These are phyloP conservation scores for Tulasnella sp. DNA, from an alignment of 768 basidiomycete genomes.

Conservation along the genomic window DNA sequence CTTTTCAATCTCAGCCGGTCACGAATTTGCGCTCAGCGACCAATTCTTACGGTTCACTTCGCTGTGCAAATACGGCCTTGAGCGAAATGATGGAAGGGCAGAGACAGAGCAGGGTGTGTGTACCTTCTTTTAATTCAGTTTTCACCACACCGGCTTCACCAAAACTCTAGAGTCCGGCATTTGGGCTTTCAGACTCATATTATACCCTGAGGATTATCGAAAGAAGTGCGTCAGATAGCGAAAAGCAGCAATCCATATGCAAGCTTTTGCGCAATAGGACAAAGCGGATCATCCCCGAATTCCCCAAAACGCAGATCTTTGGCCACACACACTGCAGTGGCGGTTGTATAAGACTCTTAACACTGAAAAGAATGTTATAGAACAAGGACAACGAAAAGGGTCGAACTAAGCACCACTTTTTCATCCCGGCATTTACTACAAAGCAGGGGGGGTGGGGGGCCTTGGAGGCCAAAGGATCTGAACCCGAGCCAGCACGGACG, in stretches of 20 bases:
- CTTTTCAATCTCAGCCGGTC: not conserved
- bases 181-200: not conserved
- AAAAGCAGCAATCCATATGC: not conserved
- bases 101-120: not conserved
- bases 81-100: not conserved
- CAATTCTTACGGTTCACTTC: not conserved
- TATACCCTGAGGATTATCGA: not conserved
- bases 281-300: not conserved
- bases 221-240: not conserved
- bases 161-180: not conserved
- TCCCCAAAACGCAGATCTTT: not conserved
- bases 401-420: not conserved
- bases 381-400: not conserved
- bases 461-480: not conserved
- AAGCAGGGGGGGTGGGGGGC: not conserved
- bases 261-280: not conserved
- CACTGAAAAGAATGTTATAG: not conserved
- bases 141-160: not conserved
- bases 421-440: not conserved
- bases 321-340: not conserved
- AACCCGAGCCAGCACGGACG: not conserved
- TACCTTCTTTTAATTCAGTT: not conserved
- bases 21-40: not conserved
- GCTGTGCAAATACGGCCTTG: not conserved
- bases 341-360: not conserved